Base-by-base conservation (phyloP, 2,329 filamentous ascomycete genomes). In the Pseudogymnoascus sp. region DNA sequence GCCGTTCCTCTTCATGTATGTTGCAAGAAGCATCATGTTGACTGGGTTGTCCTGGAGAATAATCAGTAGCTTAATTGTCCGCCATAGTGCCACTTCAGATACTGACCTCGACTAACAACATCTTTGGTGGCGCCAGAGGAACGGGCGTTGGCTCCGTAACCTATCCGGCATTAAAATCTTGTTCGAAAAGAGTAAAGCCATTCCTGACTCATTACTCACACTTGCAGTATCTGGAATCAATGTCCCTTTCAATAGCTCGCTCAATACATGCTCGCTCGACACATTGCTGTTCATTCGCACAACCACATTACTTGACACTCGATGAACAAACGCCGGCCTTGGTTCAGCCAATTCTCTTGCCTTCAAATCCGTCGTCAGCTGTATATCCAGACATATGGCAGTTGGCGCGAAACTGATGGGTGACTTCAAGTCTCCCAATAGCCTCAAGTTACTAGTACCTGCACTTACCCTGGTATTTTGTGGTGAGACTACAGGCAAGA, bases 21-120 rank as follows among this genome's bases (percentile, higher is more conserved):
- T 68, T 21, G 64, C 60, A 2, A 72, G 65, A n/a, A 72, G 65
- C 64, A 74, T 72, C 62, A 77, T 65, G 55, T 76, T 76, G 63
- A 76, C 71, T 6, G 68, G 70, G 59, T 76, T 76, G 60, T 76
- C 74, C 61, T 77, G 72, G 2, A 75, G 72, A 2, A 73, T 66
- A 6, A 73, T 64, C 29, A 74, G 61, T 13, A 33, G 18, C 31
- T 48, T 61, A 31, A 21, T 35, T 59, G 10, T 40, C 35, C 36
- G 31, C 36, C 4, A 63, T 58, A 7, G 61, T 60, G 27, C 37
- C 59, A 33, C 61, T 58, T 52, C 55, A 39, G n/a, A 45, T 15
- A 66, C 60, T 33, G 9, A 68, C 66, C 62, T 69, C 67, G 48
- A 69, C 67, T 5, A 69, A 58, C 9, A 69, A 35, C 64, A 67